Evolutionary conservation across 2,329 filamentous ascomycete species (phyloP).

Genomic region (Colletotrichum orchidophilum): DNA sequence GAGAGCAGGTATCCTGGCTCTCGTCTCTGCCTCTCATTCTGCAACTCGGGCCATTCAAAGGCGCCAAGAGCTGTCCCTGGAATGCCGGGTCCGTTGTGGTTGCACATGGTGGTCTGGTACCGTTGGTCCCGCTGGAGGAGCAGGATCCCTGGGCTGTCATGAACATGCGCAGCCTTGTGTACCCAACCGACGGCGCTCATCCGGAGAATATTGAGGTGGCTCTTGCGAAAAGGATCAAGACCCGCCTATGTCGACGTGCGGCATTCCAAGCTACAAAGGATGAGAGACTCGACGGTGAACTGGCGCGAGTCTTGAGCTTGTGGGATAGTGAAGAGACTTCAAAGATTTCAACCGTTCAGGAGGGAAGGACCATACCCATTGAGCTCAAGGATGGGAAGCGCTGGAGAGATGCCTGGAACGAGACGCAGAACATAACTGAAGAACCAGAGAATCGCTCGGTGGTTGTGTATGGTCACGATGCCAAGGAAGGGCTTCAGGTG

Average conservation of each 20-base stretch:
- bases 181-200: constrained; percentile 45
- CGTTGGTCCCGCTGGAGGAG: constrained; percentile 72
- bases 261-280: background rate
- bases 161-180: constrained; percentile 87
- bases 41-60: background rate
- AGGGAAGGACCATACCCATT: background rate
- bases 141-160: constrained; percentile 85
- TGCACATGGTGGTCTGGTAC: constrained; percentile 75
- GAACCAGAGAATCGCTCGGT: background rate
- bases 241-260: background rate
- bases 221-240: background rate
- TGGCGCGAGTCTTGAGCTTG: background rate
- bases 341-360: background rate
- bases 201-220: background rate
- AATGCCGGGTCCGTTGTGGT: background rate
- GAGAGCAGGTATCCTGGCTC: background rate
- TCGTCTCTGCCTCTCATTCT: background rate
- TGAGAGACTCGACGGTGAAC: background rate
- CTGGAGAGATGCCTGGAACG: background rate
- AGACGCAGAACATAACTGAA: background rate
- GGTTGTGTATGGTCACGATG: background rate
- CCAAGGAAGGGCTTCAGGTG: background rate
- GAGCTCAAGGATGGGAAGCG: background rate
- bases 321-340: background rate
- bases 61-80: background rate